Percentiles rank a stretch among this genome's conserved stretches.
These are phyloP conservation scores for Hansenula anomala DNA, from an alignment of 1,139 yeast genomes.

Conservation along the genomic window DNA sequence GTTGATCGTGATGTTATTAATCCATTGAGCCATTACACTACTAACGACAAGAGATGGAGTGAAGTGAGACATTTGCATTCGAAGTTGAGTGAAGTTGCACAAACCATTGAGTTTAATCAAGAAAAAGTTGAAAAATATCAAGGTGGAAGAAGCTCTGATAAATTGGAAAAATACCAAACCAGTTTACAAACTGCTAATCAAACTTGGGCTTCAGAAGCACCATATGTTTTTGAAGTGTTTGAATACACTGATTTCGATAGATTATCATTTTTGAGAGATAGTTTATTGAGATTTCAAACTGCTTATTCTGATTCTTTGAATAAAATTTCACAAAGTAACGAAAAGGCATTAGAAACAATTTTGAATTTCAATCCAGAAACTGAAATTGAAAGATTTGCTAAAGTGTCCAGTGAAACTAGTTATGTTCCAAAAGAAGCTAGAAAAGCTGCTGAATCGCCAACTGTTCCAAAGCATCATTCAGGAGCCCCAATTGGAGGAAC, in stretches of 20 bases:
- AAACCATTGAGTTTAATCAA: conserved; percentile 26
- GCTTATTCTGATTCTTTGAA: conserved; percentile 44
- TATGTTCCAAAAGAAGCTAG: conserved; percentile 21
- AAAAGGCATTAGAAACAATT: conserved; percentile 60
- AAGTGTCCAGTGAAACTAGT: conserved; percentile 29
- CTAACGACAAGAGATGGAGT: conserved; percentile 48
- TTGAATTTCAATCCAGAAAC: conserved; percentile 55
- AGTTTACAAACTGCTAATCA: conserved; percentile 18
- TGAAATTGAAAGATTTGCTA: conserved; percentile 54
- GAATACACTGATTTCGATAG: conserved; percentile 71
- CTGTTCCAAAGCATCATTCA: conserved; percentile 6
- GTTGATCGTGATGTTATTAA: conserved; percentile 53
- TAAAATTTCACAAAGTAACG: conserved; percentile 48
- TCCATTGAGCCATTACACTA: conserved; percentile 48
- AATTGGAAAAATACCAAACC: conserved; percentile 17
- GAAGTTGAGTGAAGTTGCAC: conserved; percentile 35
- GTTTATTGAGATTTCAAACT: conserved; percentile 67
- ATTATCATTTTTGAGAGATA: conserved; percentile 61
- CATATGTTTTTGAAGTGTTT: conserved; percentile 69
- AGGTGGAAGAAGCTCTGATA: conserved; percentile 18
- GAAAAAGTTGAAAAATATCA: conserved; percentile 21
- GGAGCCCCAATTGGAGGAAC: not conserved
- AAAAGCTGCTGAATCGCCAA: conserved; percentile 23
- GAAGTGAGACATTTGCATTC: conserved; percentile 37
- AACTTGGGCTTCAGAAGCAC: conserved; percentile 74